Evolutionary conservation across 768 basidiomycete species (phyloP), one percentile per base, ranked within the genome.

Genomic region (Boletus sensibilis): DNA sequence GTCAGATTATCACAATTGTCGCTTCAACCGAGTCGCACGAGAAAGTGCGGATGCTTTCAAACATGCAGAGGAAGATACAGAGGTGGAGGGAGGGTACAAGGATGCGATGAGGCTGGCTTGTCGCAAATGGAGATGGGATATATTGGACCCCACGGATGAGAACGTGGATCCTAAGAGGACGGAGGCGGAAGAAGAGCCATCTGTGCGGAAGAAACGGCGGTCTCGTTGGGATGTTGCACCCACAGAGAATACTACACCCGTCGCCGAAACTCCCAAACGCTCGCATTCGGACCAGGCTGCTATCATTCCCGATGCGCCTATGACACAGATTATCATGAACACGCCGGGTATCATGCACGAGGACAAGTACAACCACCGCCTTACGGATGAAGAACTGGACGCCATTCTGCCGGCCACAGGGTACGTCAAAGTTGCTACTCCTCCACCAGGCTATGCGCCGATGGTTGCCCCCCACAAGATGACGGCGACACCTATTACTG

Each of bases 271-370:
- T n/a, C 90, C 90, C 34, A 95, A 94, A 71, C 87, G 88, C 46
- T 97, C 94, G 33, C 84, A 94, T 50, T 99, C 95, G 97, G 97
- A 99, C 71, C 94, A 97, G 74, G 90, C 93, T 18, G 94, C 96
- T 5, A 80, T 81, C 48, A 77, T 85, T 4, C 72, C 81, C 11
- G 89, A 91, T 45, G 79, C 73, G 1, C 87, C 87, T 3, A 87
- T 88, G 80, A 79, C 81, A 1, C 86, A 84, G 40, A 92, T 92
- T 50, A 90, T 92, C 69, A 92, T 92, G 90, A 91, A 91, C 62
- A 86, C 88, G 1, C 90, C 90, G 5, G 78, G 80, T 55, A 81
- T 90, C 61, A 80, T 90, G 76, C 90, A 94, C 58, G 92, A 94
- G 63, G 93, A 98, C 76, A 94, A 94, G 66, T 91, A 97, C 69